phyloP scores from a whole-genome alignment of 441 rosid genomes.

The Rhodomyrtus psidioides region DNA sequence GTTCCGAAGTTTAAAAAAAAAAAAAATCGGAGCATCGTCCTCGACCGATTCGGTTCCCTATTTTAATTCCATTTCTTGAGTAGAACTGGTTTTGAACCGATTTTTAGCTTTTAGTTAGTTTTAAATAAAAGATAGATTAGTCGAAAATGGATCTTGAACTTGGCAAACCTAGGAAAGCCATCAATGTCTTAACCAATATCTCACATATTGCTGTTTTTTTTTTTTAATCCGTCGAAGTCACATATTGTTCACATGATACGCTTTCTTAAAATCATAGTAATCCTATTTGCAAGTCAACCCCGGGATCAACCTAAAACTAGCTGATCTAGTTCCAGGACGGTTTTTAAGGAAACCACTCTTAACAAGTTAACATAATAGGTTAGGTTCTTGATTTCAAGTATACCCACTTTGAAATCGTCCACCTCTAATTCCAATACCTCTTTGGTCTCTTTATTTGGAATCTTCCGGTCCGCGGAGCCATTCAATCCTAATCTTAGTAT shows the following conservation, averaged over 20 bases:
- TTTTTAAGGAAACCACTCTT: no score
- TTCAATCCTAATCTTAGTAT: background rate
- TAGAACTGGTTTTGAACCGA: background rate
- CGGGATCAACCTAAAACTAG: background rate
- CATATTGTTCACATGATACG: background rate
- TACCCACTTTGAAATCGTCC: background rate
- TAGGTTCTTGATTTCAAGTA: background rate
- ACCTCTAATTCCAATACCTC: background rate
- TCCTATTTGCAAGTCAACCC: background rate
- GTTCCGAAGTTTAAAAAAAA: background rate
- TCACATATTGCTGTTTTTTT: background rate
- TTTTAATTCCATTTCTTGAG: background rate
- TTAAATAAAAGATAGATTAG: background rate
- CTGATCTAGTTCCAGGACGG: background rate
- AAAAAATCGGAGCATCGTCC: background rate
- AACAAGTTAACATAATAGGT: background rate
- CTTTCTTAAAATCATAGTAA: background rate
- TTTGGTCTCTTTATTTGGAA: background rate
- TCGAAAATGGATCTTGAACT: background rate
- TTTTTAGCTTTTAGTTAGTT: background rate
- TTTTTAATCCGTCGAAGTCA: background rate
- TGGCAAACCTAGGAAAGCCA: background rate
- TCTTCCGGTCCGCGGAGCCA: fast-evolving
- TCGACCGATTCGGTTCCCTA: background rate
- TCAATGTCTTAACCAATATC: background rate